phyloP scores from a whole-genome alignment of 2,329 filamentous ascomycete genomes.

The Aspergillus latus region DNA sequence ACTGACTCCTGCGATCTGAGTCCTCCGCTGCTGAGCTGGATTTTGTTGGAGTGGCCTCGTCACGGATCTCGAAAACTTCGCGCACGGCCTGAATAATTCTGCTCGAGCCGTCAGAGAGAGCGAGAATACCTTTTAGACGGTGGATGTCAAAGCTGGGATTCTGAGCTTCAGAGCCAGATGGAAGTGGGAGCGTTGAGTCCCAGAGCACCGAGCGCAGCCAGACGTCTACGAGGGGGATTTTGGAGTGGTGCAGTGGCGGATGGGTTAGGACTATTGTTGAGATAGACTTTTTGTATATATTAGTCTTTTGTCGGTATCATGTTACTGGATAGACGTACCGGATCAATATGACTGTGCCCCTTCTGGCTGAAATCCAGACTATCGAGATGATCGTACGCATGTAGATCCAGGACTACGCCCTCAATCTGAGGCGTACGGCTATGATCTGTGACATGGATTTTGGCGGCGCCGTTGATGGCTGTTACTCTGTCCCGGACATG shows the following conservation, averaged over 20 bases:
- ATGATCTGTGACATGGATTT: constrained; percentile 76
- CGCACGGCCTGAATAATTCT: constrained; percentile 88
- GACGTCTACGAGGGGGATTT: constrained; percentile 67
- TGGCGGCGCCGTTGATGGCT: constrained; percentile 87
- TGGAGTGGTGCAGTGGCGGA: constrained; percentile 56
- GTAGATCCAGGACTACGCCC: constrained; percentile 81
- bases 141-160: constrained; percentile 71
- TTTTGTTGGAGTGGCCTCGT: constrained; percentile 43
- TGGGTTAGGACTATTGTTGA: constrained; percentile 71
- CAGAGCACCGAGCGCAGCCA: constrained; percentile 85
- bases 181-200: constrained; percentile 55
- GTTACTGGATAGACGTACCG: constrained; percentile 54
- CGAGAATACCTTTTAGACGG: constrained; percentile 77
- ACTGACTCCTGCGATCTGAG: constrained; percentile 24
- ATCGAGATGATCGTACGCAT: constrained; percentile 84
- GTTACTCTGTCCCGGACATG: constrained; percentile 68
- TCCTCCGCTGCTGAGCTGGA: not conserved
- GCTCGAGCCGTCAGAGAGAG: constrained; percentile 61
- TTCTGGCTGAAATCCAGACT: constrained; percentile 69
- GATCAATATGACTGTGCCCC: constrained; percentile 88
- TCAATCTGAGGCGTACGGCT: constrained; percentile 79
- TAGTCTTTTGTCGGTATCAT: not conserved
- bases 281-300: constrained; percentile 62
- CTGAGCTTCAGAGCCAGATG: not conserved
- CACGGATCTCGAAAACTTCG: constrained; percentile 89